Evolutionary conservation across 257 asterid species (phyloP).

Genomic region (Fraxinus excelsior): DNA sequence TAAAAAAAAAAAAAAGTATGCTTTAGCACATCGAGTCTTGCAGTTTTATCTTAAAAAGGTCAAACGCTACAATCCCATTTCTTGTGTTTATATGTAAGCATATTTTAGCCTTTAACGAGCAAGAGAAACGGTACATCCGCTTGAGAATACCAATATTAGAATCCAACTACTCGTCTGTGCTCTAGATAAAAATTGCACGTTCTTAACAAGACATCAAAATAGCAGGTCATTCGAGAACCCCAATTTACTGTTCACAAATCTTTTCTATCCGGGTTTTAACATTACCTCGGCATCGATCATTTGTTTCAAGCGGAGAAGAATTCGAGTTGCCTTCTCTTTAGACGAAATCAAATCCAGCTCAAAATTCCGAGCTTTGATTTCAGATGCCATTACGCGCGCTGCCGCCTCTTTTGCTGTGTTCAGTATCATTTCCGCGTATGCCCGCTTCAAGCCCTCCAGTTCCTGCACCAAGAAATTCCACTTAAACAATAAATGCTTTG

Average conservation of each 20-base stretch:
- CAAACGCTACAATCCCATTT: not conserved
- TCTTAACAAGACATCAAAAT: not conserved
- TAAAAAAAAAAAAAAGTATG: not conserved
- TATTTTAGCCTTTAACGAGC: not conserved
- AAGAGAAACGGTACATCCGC: not conserved
- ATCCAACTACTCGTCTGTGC: not conserved
- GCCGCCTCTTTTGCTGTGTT: slow-evolving; percentile 78
- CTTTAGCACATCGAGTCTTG: not conserved
- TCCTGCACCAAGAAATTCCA: slow-evolving; percentile 29
- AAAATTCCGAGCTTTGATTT: slow-evolving; percentile 45
- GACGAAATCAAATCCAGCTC: slow-evolving; percentile 52
- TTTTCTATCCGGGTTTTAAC: not conserved
- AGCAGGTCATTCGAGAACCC: not conserved
- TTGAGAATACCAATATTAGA: not conserved
- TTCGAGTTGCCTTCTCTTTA: slow-evolving; percentile 54
- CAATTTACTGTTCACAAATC: too few species aligned
- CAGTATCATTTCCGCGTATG: slow-evolving; percentile 69
- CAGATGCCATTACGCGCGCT: slow-evolving; percentile 72
- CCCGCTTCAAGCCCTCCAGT: slow-evolving; percentile 63
- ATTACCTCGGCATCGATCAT: slow-evolving; percentile 62
- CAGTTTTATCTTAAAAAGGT: not conserved
- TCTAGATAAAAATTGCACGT: not conserved
- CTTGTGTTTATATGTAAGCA: not conserved
- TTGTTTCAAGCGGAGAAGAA: slow-evolving; percentile 65
- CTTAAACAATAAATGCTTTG: slow-evolving; percentile 4